Conservation (phyloP, 2,329 filamentous ascomycete genomes). For the Xylariomycetidae sp. region DNA sequence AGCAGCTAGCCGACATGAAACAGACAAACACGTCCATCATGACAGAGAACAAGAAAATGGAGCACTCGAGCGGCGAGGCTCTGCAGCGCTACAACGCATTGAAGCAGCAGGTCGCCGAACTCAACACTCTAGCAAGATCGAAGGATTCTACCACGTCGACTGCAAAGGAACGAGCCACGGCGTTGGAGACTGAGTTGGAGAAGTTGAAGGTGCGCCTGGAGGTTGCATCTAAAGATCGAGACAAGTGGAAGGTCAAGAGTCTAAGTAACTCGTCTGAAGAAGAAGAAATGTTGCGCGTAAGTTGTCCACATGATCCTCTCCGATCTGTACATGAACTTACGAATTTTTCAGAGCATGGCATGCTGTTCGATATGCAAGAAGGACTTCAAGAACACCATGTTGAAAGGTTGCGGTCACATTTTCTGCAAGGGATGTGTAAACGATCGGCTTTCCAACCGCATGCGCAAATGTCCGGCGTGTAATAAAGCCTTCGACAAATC, state of each 20-base stretch:
- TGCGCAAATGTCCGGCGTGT: conserved; percentile 93
- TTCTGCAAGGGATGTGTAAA: conserved; percentile 92
- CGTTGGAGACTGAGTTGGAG: conserved; percentile 71
- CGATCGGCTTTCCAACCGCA: conserved; percentile 80
- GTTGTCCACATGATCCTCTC: too few relatives aligned
- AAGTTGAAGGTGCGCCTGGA: conserved; percentile 73
- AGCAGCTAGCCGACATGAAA: conserved; percentile 79
- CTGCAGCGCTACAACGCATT: conserved; percentile 66
- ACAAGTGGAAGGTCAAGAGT: conserved; percentile 80
- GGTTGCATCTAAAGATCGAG: conserved; percentile 75
- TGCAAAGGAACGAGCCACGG: conserved; percentile 53
- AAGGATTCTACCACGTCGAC: conserved; percentile 62
- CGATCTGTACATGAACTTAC: conserved; percentile 29
- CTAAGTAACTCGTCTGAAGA: conserved; percentile 76
- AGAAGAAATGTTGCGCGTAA: conserved; percentile 80
- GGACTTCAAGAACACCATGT: conserved; percentile 88
- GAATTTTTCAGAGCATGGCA: conserved; percentile 56
- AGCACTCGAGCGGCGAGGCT: conserved; percentile 67
- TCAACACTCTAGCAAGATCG: conserved; percentile 67
- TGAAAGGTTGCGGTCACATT: conserved; percentile 92
- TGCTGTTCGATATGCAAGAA: conserved; percentile 90
- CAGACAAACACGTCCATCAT: conserved; percentile 69
- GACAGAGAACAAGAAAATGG: conserved; percentile 69
- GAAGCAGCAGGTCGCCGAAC: conserved; percentile 69
- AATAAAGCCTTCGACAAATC: conserved; percentile 85